Evolutionary conservation across 345 rosid genomes (phyloP), one percentile per base, ranked within the genome.

Genomic region (Lepidium africanum): DNA sequence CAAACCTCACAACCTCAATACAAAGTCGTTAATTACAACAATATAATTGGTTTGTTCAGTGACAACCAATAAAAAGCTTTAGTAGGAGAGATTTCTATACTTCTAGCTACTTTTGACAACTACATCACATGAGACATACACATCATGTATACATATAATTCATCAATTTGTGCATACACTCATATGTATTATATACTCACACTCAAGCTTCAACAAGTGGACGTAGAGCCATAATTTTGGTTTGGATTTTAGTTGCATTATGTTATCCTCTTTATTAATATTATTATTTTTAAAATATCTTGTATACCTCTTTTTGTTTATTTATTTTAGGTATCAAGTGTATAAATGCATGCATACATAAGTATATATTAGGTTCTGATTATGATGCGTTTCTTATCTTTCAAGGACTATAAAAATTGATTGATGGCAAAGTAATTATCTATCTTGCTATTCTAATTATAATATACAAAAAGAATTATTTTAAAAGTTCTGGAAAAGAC

Each of bases 41-140:
- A 33, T 12, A 35, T 66, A 5, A 25, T 41, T 58, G 53, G 85
- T 76, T 73, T 63, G 80, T 63, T 81, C 73, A 78, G 56, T 82
- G 82, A 75, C 79, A 86, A 52, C 83, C 78, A 84, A 74, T 69
- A 46, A 65, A 76, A 76, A 59, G 32, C 25, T 41, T 35, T 33
- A 41, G 45, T 63, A 43, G 23, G 48, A 33, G 19, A 60, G 50
- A 70, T 27, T 4, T 27, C 4, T 56, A 30, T 65, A 21, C 36
- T 43, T 74, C 36, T 43, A 41, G 63, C 51, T 62, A 41, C 53
- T 59, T 55, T 65, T 65, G 67, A 65, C 52, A 68, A 42, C 55
- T 66, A 19, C 67, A 59, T 67, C 25, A 19, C 77, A 51, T 56
- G 46, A 60, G 11, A 42, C 43, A 53, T 54, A 33, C 61, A 70